phyloP scores from a whole-genome alignment of 257 asterid species.

The Fraxinus anomala region DNA sequence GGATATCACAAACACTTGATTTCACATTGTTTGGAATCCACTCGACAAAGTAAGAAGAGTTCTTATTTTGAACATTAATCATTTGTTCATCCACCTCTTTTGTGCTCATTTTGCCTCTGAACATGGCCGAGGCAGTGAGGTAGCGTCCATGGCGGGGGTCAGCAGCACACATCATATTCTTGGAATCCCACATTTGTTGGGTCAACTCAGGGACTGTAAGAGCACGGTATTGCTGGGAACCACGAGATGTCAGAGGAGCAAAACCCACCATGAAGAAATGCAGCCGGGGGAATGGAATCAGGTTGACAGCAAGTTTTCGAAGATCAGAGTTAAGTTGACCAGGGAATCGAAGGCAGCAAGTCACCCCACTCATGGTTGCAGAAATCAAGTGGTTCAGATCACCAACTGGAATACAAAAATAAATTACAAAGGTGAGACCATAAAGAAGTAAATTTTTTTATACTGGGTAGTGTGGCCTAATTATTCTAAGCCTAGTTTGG shows the following conservation, averaged over 20 bases:
- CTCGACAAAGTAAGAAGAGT: conserved; percentile 84
- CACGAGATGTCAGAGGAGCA: conserved; percentile 85
- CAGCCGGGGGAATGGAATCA: conserved; percentile 82
- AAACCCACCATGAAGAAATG: conserved; percentile 95
- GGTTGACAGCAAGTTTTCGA: conserved; percentile 84
- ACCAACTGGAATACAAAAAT: conserved; percentile 54
- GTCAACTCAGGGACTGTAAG: conserved; percentile 86
- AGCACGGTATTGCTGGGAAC: conserved; percentile 90
- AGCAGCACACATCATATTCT: conserved; percentile 96
- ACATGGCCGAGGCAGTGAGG: conserved; percentile 92
- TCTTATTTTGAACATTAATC: conserved; percentile 87
- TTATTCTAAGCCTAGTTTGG: background rate
- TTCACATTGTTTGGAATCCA: conserved; percentile 95
- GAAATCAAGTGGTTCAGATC: conserved; percentile 85
- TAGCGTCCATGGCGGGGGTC: conserved; percentile 91
- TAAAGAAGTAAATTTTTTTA: background rate
- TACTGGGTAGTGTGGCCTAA: too few species aligned
- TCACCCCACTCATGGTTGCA: conserved; percentile 90
- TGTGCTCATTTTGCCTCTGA: conserved; percentile 90
- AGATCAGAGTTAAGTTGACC: conserved; percentile 89
- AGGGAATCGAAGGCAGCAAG: conserved; percentile 91
- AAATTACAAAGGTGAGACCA: background rate
- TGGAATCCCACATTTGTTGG: conserved; percentile 93
- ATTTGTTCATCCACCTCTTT: conserved; percentile 88
- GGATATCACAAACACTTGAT: conserved; percentile 89